phyloP scores from a whole-genome alignment of 2,329 filamentous ascomycete genomes.

The Colletotrichum liriopes region DNA sequence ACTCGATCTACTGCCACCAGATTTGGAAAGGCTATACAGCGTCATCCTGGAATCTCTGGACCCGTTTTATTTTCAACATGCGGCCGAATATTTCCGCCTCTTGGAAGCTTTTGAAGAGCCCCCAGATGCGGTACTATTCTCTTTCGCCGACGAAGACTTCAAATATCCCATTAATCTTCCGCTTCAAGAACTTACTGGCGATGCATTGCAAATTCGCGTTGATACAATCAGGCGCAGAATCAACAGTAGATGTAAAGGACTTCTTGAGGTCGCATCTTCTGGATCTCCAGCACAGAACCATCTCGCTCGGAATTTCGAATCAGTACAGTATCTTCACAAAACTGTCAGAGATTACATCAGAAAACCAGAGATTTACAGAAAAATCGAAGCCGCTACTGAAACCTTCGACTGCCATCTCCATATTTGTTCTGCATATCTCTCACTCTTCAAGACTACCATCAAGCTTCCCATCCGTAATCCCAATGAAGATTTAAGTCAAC shows the following conservation, averaged over 20 bases:
- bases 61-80: background rate
- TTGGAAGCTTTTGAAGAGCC: background rate
- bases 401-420: background rate
- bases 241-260: background rate
- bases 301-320: background rate
- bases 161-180: background rate
- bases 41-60: background rate
- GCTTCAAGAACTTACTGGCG: background rate
- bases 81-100: background rate
- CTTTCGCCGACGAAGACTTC: background rate
- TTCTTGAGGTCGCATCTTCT: background rate
- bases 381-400: background rate
- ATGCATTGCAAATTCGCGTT: background rate
- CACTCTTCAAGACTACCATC: background rate
- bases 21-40: constrained; percentile 40
- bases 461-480: no score
- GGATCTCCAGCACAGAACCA: no score
- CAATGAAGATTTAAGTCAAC: no score
- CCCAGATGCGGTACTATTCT: background rate
- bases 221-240: constrained; percentile 1
- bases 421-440: background rate
- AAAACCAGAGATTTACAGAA: background rate
- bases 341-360: background rate
- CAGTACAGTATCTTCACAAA: constrained; percentile 1
- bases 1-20: constrained; percentile 36